These are phyloP conservation scores for Beauveria australis DNA, from an alignment of 2,329 filamentous ascomycete species.

Conservation along the genomic window DNA sequence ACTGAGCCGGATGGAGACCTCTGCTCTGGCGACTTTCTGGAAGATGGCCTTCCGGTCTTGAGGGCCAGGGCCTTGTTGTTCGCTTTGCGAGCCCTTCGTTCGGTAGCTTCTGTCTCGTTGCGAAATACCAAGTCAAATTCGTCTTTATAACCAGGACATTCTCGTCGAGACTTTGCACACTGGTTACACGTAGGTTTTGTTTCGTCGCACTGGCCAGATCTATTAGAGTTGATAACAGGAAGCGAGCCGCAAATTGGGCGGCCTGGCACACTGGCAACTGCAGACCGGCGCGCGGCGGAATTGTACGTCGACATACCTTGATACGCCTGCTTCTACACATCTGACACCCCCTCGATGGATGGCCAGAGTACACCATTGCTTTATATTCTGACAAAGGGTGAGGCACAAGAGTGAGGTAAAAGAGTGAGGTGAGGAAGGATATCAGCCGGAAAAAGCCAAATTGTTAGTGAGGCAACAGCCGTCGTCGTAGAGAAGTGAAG, in stretches of 20 bases:
- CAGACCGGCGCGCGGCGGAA: neutral
- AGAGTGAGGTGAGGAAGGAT: neutral
- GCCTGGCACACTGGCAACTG: neutral
- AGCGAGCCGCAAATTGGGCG: neutral
- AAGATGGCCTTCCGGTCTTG: constrained; percentile 24
- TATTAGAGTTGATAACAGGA: neutral
- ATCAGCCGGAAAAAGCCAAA: neutral
- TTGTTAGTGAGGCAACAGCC: neutral
- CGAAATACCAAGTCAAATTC: constrained; percentile 66
- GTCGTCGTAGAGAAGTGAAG: neutral
- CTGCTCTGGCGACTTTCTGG: constrained; percentile 4
- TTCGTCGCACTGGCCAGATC: constrained; percentile 50
- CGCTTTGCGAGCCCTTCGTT: constrained; percentile 51
- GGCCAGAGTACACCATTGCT: constrained; percentile 58
- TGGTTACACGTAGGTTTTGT: constrained; percentile 58
- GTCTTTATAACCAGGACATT: constrained; percentile 61
- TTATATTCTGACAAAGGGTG: neutral
- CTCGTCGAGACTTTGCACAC: constrained; percentile 53
- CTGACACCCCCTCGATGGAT: constrained; percentile 61
- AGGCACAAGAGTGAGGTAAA: too few relatives aligned
- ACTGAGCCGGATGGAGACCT: constrained; percentile 12
- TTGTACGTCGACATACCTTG: constrained; percentile 44
- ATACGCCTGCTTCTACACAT: constrained; percentile 67
- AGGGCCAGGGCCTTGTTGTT: constrained; percentile 37
- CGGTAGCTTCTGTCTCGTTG: constrained; percentile 62